Evolutionary conservation across 345 rosid genomes (phyloP).

Genomic region (Linum usitatissimum): DNA sequence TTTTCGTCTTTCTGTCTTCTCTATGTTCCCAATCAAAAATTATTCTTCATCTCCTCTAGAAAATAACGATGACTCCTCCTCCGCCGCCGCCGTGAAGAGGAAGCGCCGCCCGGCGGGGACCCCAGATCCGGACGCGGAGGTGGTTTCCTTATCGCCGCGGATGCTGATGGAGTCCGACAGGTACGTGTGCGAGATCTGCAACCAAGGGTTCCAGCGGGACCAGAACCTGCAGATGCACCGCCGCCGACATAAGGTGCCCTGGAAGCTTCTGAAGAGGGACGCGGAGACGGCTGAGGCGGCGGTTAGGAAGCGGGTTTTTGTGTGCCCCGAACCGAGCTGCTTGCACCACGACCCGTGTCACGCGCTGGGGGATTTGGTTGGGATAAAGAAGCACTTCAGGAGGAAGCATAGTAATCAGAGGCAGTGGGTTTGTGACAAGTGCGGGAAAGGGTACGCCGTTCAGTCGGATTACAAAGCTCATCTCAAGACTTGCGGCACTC

Average conservation of each 20-base stretch:
- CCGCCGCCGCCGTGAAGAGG: background rate
- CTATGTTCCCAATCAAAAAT: slow-evolving; percentile 31
- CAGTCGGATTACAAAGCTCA: slow-evolving; percentile 88
- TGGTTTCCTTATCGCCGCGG: slow-evolving; percentile 63
- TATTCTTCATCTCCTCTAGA: slow-evolving; percentile 38
- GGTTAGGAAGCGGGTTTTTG: slow-evolving; percentile 61
- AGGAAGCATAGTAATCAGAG: slow-evolving; percentile 70
- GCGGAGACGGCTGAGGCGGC: slow-evolving; percentile 32
- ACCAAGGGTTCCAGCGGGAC: slow-evolving; percentile 82
- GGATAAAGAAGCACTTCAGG: slow-evolving; percentile 69
- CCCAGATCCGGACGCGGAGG: slow-evolving; percentile 85
- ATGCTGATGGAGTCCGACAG: slow-evolving; percentile 68
- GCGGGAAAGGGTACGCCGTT: slow-evolving; percentile 75
- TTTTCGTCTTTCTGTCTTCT: too few relatives aligned
- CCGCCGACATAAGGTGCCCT: slow-evolving; percentile 76
- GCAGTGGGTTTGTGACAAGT: slow-evolving; percentile 76
- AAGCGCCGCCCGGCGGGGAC: background rate
- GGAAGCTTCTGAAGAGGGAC: slow-evolving; percentile 76
- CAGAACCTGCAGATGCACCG: slow-evolving; percentile 87
- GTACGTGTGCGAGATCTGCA: slow-evolving; percentile 83
- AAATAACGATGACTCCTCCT: slow-evolving; percentile 35
- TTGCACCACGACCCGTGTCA: slow-evolving; percentile 81
- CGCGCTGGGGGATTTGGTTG: slow-evolving; percentile 80
- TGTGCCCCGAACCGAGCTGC: slow-evolving; percentile 70
- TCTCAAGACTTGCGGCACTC: slow-evolving; percentile 77